Conservation (phyloP, 306 rosid species). For the Fagus crenata region DNA sequence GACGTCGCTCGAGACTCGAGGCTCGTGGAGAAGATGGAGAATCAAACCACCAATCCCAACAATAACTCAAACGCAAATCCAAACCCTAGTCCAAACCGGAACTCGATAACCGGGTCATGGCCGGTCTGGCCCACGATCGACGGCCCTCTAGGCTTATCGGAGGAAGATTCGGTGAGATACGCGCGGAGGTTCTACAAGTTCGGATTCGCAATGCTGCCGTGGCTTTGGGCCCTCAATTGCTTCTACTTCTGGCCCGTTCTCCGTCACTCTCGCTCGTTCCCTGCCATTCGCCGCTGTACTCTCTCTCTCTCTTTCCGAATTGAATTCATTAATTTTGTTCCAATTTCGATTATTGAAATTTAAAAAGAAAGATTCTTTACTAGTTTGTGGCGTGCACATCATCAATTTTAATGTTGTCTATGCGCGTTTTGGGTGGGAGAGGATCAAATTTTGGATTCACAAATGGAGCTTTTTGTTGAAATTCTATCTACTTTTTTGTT, state of each 20-base stretch:
- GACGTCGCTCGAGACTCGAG: too few species aligned
- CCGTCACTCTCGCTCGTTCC: conserved; percentile 74
- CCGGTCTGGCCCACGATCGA: conserved; percentile 87
- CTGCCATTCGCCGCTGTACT: conserved; percentile 74
- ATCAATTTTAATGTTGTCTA: too few species aligned
- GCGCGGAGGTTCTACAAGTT: conserved; percentile 77
- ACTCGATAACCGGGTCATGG: conserved; percentile 35
- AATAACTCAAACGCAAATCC: conserved; percentile 2
- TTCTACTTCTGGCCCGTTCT: conserved; percentile 98
- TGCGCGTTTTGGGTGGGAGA: too few species aligned
- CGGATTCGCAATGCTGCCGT: conserved; percentile 80
- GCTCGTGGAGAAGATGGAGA: conserved; percentile 25
- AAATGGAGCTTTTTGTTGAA: too few species aligned
- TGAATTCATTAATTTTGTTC: too few species aligned
- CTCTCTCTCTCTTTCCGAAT: neutral
- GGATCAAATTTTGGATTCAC: too few species aligned
- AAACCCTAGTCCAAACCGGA: conserved; percentile 36
- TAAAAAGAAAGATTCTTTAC: too few species aligned
- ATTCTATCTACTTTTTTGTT: too few species aligned
- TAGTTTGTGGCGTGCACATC: too few species aligned
- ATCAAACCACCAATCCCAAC: conserved; percentile 6
- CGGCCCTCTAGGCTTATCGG: conserved; percentile 69
- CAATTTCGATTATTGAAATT: too few species aligned
- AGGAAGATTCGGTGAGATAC: conserved; percentile 73
- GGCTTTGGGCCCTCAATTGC: conserved; percentile 95